Evolutionary conservation across 2,329 filamentous ascomycete genomes (phyloP), one percentile per base, ranked within the genome.

Genomic region (Beauveria asiatica): DNA sequence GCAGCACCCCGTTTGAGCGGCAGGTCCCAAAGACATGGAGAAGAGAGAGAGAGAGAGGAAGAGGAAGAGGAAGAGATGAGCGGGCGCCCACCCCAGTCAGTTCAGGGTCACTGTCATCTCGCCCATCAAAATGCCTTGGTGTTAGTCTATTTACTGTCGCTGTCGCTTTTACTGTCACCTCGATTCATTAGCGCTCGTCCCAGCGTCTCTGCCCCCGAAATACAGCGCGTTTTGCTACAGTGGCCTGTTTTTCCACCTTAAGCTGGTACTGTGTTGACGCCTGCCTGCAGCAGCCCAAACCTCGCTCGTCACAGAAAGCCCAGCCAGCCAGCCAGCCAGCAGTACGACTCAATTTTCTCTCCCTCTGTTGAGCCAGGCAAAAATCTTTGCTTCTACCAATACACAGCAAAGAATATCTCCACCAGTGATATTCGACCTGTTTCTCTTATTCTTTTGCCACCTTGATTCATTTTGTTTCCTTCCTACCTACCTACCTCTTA

Each of bases 61-160:
- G 21, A 49, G 21, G 13, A 17, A 25, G 50, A 13, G 50, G 25
- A 8, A 25, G 37, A 42, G 33, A 53, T 55, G 52, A 42, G 52
- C 41, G 41, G 53, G 42, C 27, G 42, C 54, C 54, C 45, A 41
- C 33, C 53, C 55, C 33, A 57, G 55, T 50, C 55, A 50, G 55
- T 21, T n/a, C 16, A 16, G 37, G n/a, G 53, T 56, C 53, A n/a
- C 50, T 42, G 27, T 57, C 53, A 46, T 56, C 53, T 56, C 42
- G 19, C 37, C 53, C 25, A 19, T 46, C 42, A 13, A 46, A 46
- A 21, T 25, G 44, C 19, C 9, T 23, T 37, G 21, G 44, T 46
- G 44, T 46, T 46, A 46, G 44, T 46, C 44, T 37, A n/a, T n/a
- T n/a, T n/a, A 11, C 13, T 6, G 33, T 37, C 33, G 4, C 11